Percentiles rank a stretch among this genome's conserved stretches.
These are phyloP conservation scores for Chlorella sp. DNA, from an alignment of 139 green algal genomes.

Conservation along the genomic window DNA sequence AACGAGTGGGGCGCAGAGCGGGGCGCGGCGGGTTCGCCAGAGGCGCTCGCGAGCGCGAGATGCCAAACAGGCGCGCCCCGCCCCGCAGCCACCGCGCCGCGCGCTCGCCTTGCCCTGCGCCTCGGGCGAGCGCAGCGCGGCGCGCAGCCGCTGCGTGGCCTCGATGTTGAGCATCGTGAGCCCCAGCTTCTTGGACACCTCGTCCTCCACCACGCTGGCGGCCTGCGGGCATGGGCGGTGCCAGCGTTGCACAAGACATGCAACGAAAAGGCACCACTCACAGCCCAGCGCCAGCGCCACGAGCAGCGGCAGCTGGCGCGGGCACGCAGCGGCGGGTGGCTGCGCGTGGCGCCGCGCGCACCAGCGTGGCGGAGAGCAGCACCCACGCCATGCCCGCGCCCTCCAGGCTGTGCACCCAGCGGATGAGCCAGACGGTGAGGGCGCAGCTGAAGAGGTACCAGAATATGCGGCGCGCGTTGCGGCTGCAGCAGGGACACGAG, in stretches of 20 bases:
- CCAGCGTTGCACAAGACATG: not conserved
- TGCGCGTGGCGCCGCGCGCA: no score
- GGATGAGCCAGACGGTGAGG: constrained; percentile 30
- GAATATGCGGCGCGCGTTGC: constrained; percentile 41
- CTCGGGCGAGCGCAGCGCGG: constrained; percentile 37
- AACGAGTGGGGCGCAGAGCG: no score
- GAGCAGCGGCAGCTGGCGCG: not conserved
- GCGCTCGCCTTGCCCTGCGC: constrained; percentile 51
- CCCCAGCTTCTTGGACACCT: constrained; percentile 35
- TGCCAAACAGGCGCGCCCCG: no score
- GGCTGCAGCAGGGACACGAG: constrained; percentile 18
- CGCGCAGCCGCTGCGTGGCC: constrained; percentile 16
- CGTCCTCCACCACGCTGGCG: constrained; percentile 54
- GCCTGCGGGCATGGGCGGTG: no score
- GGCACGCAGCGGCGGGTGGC: constrained; percentile 39
- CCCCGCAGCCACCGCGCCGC: no score
- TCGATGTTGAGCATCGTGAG: constrained; percentile 44
- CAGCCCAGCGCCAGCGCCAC: not conserved
- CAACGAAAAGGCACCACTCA: constrained; percentile 13
- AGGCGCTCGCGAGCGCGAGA: no score
- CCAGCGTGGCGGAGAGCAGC: constrained; percentile 44
- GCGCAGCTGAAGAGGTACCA: constrained; percentile 42
- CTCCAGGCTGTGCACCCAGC: constrained; percentile 37
- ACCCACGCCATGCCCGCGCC: constrained; percentile 43
- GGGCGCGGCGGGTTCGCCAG: no score